Percentiles rank a stretch among this genome's conserved stretches.
Evolutionary conservation across 2,329 filamentous ascomycete genomes (phyloP).

Genomic region (Falciphora oryzae): DNA sequence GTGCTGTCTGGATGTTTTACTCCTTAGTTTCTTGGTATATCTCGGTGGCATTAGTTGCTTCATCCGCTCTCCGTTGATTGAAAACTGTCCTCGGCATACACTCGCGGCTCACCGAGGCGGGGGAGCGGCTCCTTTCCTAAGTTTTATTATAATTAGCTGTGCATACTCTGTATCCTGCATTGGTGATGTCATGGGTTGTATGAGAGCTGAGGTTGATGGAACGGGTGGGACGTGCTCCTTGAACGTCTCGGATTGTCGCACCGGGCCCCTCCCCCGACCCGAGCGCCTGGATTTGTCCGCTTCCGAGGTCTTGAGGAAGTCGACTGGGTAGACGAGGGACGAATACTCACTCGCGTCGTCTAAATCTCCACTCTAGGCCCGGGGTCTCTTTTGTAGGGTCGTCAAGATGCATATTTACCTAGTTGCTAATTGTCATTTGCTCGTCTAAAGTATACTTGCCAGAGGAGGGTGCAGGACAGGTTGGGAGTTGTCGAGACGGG

Average conservation of each 20-base stretch:
- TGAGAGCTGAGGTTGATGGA: neutral
- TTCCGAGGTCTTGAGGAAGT: too few relatives aligned
- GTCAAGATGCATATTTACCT: neutral
- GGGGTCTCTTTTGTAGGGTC: neutral
- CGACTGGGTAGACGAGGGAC: too few relatives aligned
- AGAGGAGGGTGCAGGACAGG: too few relatives aligned
- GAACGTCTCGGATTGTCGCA: neutral
- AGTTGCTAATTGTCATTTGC: slow-evolving; percentile 1
- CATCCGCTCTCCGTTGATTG: slow-evolving; percentile 5
- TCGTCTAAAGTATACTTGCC: neutral
- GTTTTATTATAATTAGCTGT: slow-evolving; percentile 8
- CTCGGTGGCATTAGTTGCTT: slow-evolving; percentile 8
- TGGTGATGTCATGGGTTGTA: slow-evolving; percentile 5
- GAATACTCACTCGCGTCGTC: neutral
- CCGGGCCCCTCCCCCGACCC: too few relatives aligned
- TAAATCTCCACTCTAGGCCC: neutral
- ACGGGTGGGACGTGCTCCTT: neutral
- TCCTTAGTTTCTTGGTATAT: slow-evolving; percentile 5
- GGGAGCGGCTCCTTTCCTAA: neutral
- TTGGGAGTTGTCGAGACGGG: too few relatives aligned
- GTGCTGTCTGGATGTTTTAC: slow-evolving; percentile 10
- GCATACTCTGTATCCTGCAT: slow-evolving; percentile 3
- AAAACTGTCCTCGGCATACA: neutral
- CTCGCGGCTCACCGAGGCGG: neutral
- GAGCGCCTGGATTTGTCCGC: too few relatives aligned